Conservation (phyloP, 352 stramenopile species). For the Thraustotheca clavata region DNA sequence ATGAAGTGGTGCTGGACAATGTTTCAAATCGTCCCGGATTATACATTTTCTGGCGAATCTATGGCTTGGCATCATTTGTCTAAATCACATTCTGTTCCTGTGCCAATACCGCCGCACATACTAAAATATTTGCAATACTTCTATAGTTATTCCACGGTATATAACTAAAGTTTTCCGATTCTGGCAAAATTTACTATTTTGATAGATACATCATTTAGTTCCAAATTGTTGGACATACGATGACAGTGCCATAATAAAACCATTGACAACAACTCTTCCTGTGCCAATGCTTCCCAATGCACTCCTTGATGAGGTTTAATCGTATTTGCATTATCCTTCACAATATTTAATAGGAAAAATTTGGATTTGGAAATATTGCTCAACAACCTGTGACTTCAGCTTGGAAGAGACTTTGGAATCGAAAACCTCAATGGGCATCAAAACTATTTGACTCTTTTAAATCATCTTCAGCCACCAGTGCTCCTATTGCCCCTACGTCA, state of each 20-base stretch:
- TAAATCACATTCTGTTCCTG: constrained; percentile 49
- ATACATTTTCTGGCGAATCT: constrained; percentile 40
- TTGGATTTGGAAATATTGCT: constrained; percentile 64
- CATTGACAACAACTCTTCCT: constrained; percentile 33
- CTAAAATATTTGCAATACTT: constrained; percentile 39
- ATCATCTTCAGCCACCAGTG: constrained; percentile 29
- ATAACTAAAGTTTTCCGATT: too few relatives aligned
- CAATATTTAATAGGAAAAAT: constrained; percentile 43
- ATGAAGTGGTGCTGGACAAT: constrained; percentile 37
- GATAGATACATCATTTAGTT: too few relatives aligned
- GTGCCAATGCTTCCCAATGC: constrained; percentile 44
- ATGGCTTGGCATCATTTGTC: constrained; percentile 65
- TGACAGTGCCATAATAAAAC: constrained; percentile 31
- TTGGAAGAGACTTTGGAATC: constrained; percentile 40
- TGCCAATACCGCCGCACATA: constrained; percentile 47
- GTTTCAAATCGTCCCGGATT: constrained; percentile 37
- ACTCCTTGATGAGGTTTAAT: constrained; percentile 33
- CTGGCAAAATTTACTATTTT: too few relatives aligned
- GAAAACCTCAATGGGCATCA: constrained; percentile 43
- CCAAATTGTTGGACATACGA: too few relatives aligned
- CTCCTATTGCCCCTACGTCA: constrained; percentile 14
- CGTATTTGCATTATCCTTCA: not conserved
- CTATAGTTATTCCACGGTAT: not conserved
- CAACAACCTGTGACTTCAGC: constrained; percentile 33
- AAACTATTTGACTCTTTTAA: constrained; percentile 51